Conservation (phyloP, 176 grass and related monocot genomes). For the Oryza officinalis region DNA sequence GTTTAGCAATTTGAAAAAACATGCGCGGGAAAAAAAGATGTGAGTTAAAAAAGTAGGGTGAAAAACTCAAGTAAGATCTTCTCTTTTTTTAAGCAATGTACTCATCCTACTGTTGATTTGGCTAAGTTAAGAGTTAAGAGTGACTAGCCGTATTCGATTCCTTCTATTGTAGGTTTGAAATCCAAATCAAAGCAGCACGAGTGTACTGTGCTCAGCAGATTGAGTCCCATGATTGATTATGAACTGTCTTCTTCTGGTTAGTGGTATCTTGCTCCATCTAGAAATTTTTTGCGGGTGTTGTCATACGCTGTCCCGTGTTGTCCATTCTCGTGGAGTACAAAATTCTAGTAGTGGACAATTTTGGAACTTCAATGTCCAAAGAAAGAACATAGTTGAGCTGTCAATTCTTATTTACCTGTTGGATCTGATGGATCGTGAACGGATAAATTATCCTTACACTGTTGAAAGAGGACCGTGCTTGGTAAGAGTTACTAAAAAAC, state of each 20-base stretch:
- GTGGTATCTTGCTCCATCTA: slow-evolving; percentile 2
- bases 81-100: not conserved
- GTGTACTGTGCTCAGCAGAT: not conserved
- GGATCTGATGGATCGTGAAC: slow-evolving; percentile 21
- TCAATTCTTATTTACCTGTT: slow-evolving; percentile 21
- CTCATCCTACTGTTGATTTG: not conserved
- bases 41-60: no score
- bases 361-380: not conserved
- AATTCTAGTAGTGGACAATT: not conserved
- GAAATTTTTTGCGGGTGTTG: not conserved
- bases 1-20: no score
- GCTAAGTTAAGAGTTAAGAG: no score
- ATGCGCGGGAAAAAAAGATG: no score
- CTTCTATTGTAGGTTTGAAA: not conserved
- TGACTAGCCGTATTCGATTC: not conserved
- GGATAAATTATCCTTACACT: not conserved
- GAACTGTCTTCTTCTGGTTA: not conserved
- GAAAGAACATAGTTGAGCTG: not conserved
- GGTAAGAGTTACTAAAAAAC: slow-evolving; percentile 5
- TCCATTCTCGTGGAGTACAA: not conserved
- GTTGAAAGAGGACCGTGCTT: not conserved
- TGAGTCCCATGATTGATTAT: not conserved
- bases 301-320: not conserved
- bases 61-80: not conserved
- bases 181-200: not conserved